These are phyloP conservation scores for Rhododendron mucronatum DNA, from an alignment of 148 eudicot species.

Conservation along the genomic window DNA sequence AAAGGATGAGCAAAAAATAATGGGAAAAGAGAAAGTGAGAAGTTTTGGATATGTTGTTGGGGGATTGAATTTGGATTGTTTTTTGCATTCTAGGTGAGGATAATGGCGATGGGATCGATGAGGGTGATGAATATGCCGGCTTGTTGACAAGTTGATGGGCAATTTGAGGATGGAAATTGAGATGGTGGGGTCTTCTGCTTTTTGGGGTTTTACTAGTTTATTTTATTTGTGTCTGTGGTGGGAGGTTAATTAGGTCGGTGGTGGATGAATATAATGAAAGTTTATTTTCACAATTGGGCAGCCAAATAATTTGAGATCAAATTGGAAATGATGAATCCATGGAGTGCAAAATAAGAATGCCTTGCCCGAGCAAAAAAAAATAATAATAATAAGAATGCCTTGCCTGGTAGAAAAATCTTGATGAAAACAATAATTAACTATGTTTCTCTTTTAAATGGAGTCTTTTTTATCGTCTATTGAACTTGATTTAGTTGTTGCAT, in stretches of 20 bases:
- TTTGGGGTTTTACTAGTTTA: background rate
- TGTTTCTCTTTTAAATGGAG: too few relatives aligned
- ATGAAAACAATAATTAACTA: too few relatives aligned
- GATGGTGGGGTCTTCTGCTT: background rate
- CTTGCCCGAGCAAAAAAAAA: too few relatives aligned
- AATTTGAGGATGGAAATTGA: background rate
- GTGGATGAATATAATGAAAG: background rate
- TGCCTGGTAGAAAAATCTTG: background rate
- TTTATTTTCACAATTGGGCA: background rate
- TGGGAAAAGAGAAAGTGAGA: background rate
- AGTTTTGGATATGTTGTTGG: background rate
- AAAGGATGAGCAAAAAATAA: background rate
- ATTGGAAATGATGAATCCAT: too few relatives aligned
- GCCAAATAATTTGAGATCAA: background rate
- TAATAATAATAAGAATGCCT: too few relatives aligned
- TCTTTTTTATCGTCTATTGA: too few relatives aligned
- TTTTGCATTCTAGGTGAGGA: background rate
- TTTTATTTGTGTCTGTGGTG: background rate
- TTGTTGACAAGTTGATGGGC: background rate
- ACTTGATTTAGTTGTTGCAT: too few relatives aligned
- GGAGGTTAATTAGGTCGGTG: background rate
- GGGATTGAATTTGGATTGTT: background rate
- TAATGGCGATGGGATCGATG: background rate
- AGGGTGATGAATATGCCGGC: constrained; percentile 1
- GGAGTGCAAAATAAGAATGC: too few relatives aligned